Conservation (phyloP, 1,284 basidiomycete genomes). For the Moesziomyces aphidis region DNA sequence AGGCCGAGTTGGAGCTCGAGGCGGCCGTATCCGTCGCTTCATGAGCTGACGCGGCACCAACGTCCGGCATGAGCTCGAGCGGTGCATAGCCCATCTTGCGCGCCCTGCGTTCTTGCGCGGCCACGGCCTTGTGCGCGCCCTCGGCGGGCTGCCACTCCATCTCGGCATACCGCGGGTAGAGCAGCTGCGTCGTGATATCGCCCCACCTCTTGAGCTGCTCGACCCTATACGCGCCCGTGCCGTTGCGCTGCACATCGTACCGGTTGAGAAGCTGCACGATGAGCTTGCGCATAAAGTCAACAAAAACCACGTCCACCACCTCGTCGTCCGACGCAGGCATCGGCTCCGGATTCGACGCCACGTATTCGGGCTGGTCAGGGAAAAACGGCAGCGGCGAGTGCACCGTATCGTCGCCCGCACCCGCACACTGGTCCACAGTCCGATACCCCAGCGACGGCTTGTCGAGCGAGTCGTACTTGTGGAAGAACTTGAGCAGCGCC, state of each 20-base stretch:
- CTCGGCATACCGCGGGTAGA: slow-evolving; percentile 60
- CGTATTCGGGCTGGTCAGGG: slow-evolving; percentile 60
- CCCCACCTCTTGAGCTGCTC: slow-evolving; percentile 54
- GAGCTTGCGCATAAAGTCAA: slow-evolving; percentile 39
- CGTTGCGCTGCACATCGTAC: slow-evolving; percentile 35
- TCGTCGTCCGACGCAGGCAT: slow-evolving; percentile 29
- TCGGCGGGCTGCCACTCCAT: slow-evolving; percentile 46
- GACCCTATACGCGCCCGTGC: slow-evolving; percentile 28
- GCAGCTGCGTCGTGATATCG: slow-evolving; percentile 58
- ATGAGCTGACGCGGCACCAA: neutral
- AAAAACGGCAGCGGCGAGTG: slow-evolving; percentile 54
- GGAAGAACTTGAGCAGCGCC: slow-evolving; percentile 30
- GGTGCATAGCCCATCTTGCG: slow-evolving; percentile 43
- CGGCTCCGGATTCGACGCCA: slow-evolving; percentile 51
- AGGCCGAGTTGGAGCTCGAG: too few relatives aligned
- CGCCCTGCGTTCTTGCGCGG: slow-evolving; percentile 26
- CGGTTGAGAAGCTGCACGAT: slow-evolving; percentile 45
- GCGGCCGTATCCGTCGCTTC: too few relatives aligned
- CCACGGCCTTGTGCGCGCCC: slow-evolving; percentile 26
- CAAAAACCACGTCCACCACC: slow-evolving; percentile 53
- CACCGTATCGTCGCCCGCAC: slow-evolving; percentile 60
- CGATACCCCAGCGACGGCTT: slow-evolving; percentile 62
- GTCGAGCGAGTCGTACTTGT: slow-evolving; percentile 43
- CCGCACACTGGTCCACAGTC: slow-evolving; percentile 59
- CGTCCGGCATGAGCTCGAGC: slow-evolving; percentile 1